Evolutionary conservation across 2,329 filamentous ascomycete species (phyloP), one percentile per base, ranked within the genome.

Genomic region (Aspergillus viridinutans): DNA sequence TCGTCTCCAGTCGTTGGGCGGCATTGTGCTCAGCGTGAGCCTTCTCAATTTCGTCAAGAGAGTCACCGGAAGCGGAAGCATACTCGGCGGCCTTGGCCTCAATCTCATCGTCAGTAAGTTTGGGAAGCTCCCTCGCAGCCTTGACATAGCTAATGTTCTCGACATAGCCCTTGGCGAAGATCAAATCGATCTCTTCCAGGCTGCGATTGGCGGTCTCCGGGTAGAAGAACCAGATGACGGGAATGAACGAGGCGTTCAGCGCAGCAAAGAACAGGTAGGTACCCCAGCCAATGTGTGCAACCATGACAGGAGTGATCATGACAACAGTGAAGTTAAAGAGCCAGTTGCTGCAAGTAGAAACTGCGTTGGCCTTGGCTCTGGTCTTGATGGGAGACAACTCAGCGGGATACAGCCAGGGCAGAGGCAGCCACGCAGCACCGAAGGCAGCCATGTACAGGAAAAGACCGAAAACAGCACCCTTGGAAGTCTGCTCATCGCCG

Each of bases 401-500:
- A 50, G 81, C 78, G 0, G 80, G 74, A 58, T 76, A 75, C 54
- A 74, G 48, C 85, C 84, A 89, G 0, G 85, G 85, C 25, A 87
- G 78, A 17, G 85, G 84, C 6, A 87, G 69, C 80, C 84, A 87
- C 0, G 83, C 85, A 0, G 85, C 85, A 35, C 85, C 86, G 61
- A 88, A 89, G 55, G 85, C 85, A 4, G 85, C 84, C 65, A 89
- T 89, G 72, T 88, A 89, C 2, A 85, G 80, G 73, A 89, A 89
- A 12, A 89, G 73, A 56, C 85, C 86, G 2, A 87, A 85, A 9
- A 81, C 72, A 4, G 74, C 73, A 48, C 74, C 74, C 63, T 75
- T 74, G 40, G 72, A 62, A 3, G 65, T 60, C 3, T 60, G 47
- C 1, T 56, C 17, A 3, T 60, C 55, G 7, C 59, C 64, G 2